Conservation (phyloP, 345 rosid genomes). For the Passiflora organensis region DNA sequence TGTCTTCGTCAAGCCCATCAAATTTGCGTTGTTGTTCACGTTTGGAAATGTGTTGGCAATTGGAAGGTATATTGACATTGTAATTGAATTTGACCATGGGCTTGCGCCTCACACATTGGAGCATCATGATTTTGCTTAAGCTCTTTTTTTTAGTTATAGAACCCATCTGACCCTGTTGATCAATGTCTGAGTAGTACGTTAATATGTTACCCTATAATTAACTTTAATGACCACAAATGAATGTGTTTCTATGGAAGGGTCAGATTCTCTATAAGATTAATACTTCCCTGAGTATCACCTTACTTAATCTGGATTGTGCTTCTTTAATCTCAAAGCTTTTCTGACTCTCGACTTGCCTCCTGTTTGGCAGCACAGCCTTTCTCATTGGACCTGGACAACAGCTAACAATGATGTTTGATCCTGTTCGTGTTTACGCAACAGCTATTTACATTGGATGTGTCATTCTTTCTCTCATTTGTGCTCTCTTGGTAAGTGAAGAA, state of each 20-base stretch:
- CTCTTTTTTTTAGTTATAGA: too few species aligned
- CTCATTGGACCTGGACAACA: constrained; percentile 75
- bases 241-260: too few species aligned
- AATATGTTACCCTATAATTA: too few species aligned
- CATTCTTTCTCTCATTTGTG: constrained; percentile 67
- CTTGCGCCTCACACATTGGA: too few species aligned
- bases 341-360: constrained; percentile 22
- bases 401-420: constrained; percentile 82
- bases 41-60: constrained; percentile 83
- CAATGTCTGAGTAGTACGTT: too few species aligned
- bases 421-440: constrained; percentile 67
- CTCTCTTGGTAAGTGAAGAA: constrained; percentile 63
- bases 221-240: too few species aligned
- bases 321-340: constrained; percentile 3
- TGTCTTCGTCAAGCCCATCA: constrained; percentile 72
- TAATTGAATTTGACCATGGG: background rate
- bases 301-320: background rate
- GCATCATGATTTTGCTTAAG: background rate
- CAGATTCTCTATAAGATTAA: too few species aligned
- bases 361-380: constrained; percentile 92
- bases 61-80: constrained; percentile 54
- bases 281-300: background rate
- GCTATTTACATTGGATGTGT: constrained; percentile 70
- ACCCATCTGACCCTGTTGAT: too few species aligned
- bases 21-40: constrained; percentile 85